Base-by-base conservation (phyloP, 2,329 filamentous ascomycete genomes). In the Lecanicillium sp. region DNA sequence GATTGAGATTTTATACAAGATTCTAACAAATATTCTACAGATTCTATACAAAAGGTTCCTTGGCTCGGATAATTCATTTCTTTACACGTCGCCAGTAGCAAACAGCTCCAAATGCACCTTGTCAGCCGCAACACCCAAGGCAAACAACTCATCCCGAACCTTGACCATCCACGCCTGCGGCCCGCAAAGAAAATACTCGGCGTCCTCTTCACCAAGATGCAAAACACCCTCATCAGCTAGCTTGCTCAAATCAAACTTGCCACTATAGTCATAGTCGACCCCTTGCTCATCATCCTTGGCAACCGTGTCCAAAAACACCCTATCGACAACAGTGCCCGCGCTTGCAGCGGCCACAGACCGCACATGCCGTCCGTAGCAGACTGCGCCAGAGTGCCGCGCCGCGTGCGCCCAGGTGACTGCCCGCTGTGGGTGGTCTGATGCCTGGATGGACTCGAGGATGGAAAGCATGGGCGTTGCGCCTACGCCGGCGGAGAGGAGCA, bases 111-210 rank as follows among this genome's bases (percentile, higher is more conserved):
- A 66, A 48, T 76, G 71, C 30, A 84, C 66, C 45, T 74, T 70
- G 27, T 67, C 66, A 31, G 56, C 54, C 1, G 61, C 54, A 1
- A 85, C 77, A 0, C 77, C 78, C 41, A 62, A 55, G 2, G 48
- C 58, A 47, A 65, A 57, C 42, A 86, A 58, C 43, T 63, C 65
- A 12, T 57, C 55, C 47, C 72, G 62, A 18, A 73, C 61, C 33
- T 75, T 70, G 9, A 66, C 48, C 83, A 87, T 87, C 63, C 86
- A 87, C 13, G 54, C 51, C 38, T 68, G 65, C 0, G 83, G 82
- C 0, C 83, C 83, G 51, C 83, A 87, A 32, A 84, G 57, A 49
- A 74, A 86, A 55, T 85, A 88, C 48, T 75, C 63, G 0, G 83
- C 67, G 33, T 57, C 56, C 1, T 55, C 35, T 46, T 82, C 61